Conservation (phyloP, 768 basidiomycete genomes). For the Postia placenta region DNA sequence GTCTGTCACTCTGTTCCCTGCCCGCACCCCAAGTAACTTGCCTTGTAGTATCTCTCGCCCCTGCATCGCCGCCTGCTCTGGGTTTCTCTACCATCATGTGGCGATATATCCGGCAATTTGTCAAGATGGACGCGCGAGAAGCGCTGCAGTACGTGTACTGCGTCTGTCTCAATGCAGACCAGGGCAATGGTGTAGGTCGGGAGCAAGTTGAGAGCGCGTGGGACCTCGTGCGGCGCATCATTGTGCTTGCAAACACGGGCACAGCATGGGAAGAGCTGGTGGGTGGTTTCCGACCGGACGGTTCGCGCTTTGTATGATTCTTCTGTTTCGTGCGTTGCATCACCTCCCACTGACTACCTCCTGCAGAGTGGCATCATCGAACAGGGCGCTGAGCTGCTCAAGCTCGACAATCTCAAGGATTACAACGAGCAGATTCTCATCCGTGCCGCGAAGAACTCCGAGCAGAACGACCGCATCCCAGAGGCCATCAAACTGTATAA, state of each 20-base stretch:
- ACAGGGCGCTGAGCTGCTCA: constrained; percentile 71
- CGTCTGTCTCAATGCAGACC: constrained; percentile 72
- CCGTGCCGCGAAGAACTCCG: constrained; percentile 74
- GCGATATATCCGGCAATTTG: constrained; percentile 90
- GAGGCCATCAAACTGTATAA: constrained; percentile 97
- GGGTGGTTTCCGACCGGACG: constrained; percentile 87
- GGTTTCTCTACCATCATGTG: constrained; percentile 83
- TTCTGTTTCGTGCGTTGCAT: constrained; percentile 12
- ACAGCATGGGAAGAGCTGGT: constrained; percentile 90
- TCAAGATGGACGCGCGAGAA: constrained; percentile 87
- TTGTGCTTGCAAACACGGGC: constrained; percentile 71
- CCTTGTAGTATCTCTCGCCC: constrained; percentile 57
- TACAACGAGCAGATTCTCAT: constrained; percentile 82
- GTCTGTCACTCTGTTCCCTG: neutral
- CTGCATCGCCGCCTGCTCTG: constrained; percentile 63
- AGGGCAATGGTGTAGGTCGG: constrained; percentile 62
- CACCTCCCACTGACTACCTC: neutral
- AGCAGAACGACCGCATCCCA: constrained; percentile 76
- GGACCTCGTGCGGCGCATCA: constrained; percentile 74
- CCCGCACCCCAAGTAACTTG: neutral
- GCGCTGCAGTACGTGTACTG: constrained; percentile 94
- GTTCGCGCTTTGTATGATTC: constrained; percentile 83
- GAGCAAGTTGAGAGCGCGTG: constrained; percentile 80
- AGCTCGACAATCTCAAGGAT: constrained; percentile 55
- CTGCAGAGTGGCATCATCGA: constrained; percentile 81